A percentile compares a stretch with the other conserved stretches of the same genome.
Conservation (phyloP, 2,329 filamentous ascomycete genomes). For the Colletotrichum costaricense region DNA sequence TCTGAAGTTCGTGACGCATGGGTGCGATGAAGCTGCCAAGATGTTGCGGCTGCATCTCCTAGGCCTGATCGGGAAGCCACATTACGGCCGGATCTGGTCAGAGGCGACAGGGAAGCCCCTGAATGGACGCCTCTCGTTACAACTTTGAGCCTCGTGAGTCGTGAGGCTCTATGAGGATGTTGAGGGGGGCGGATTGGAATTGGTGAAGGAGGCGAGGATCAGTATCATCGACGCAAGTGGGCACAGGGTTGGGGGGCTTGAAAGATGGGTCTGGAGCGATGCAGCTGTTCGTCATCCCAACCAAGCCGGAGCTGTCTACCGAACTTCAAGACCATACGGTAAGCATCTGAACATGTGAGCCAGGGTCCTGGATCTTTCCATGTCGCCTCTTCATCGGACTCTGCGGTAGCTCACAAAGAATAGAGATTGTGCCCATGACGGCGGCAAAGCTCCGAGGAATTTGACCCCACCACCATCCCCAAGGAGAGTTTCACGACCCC, state of each 20-base stretch:
- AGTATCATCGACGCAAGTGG: not conserved
- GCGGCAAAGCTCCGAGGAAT: slow-evolving; percentile 24
- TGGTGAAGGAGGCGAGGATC: not conserved
- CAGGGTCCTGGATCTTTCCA: not conserved
- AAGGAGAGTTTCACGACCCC: slow-evolving; percentile 34
- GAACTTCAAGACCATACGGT: not conserved
- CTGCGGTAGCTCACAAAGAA: not conserved
- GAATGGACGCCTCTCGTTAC: slow-evolving; percentile 11
- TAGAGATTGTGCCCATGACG: not conserved
- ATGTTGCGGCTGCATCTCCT: slow-evolving; percentile 26
- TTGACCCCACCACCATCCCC: slow-evolving; percentile 2
- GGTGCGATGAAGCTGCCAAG: slow-evolving; percentile 35
- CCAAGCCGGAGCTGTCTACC: not conserved
- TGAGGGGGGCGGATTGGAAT: not conserved
- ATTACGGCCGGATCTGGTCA: slow-evolving; percentile 5
- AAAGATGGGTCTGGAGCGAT: not conserved
- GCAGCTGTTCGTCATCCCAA: not conserved
- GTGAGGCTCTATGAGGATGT: slow-evolving; percentile 4
- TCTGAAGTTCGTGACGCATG: slow-evolving; percentile 20
- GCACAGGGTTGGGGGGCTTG: not conserved
- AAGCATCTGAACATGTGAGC: not conserved
- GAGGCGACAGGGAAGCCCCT: slow-evolving; percentile 16
- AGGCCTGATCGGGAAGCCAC: slow-evolving; percentile 14
- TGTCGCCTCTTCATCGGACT: not conserved
- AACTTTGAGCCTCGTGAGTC: slow-evolving; percentile 25